Base-by-base conservation (phyloP, 164 flowering plant genomes). In the Platanus orientalis region DNA sequence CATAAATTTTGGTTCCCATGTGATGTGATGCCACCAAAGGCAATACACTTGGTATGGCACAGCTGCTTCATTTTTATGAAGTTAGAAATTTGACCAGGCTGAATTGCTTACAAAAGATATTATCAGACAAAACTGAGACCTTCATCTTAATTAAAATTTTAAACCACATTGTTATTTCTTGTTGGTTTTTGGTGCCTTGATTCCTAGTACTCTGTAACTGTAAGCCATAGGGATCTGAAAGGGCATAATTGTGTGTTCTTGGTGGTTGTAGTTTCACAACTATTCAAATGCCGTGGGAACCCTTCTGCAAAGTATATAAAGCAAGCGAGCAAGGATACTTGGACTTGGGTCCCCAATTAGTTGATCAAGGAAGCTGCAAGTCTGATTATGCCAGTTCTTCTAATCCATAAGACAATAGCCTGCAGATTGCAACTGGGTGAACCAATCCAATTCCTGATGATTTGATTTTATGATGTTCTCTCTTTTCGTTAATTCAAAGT, bases 221-320 rank as follows among this genome's bases (percentile, higher is more conserved):
- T 24, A 6, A 42, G 47, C 9, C 4, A 1, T 7, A 7, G 42
- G 1, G 1, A 3, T 14, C 1, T 36, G 21, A 6, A 12, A n/a
- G 20, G 10, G 5, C 25, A 34, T 27, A 54, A 28, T 45, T 61
- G 20, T 55, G 19, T 61, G 16, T n/a, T 65, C 9, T 66, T 44
- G 52, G 32, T 61, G 54, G 6, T 34, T 70, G 72, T 60, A 79
- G 83, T 70, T 76, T 44, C 62, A 65, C 45, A 60, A 57, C 30
- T 72, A 76, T 62, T 60, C 77, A 61, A 58, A 63, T 42, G 51
- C 71, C 12, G 63, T 68, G 26, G 70, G 69, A 54, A 17, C 42
- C 52, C 28, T 64, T 45, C 34, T 79, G 54, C 70, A 57, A 40
- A 57, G 25, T 16, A 36, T 62, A 29, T 65, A 58, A 49, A 57